These are phyloP conservation scores for Pinus taeda DNA, from an alignment of 75 land plant genomes.

Conservation along the genomic window DNA sequence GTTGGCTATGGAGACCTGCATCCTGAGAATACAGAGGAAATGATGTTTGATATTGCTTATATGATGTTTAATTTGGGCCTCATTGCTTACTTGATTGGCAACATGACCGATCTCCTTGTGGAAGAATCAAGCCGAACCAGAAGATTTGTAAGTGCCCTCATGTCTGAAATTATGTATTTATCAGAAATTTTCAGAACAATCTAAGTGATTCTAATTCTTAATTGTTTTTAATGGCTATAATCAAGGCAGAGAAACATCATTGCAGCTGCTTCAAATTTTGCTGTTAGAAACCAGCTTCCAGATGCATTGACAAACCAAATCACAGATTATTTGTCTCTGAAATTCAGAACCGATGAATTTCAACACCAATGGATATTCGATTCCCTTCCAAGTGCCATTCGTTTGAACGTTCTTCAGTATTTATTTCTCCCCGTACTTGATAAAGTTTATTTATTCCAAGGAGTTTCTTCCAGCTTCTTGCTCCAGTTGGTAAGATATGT, in stretches of 20 bases:
- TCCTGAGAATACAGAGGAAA: constrained; percentile 53
- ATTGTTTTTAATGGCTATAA: too few species aligned
- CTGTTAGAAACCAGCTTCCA: constrained; percentile 61
- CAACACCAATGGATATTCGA: constrained; percentile 67
- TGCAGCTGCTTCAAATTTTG: constrained; percentile 47
- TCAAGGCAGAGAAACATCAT: constrained; percentile 55
- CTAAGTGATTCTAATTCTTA: too few species aligned
- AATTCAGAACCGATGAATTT: constrained; percentile 65
- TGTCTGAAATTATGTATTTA: too few species aligned
- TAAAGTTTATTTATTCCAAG: constrained; percentile 49
- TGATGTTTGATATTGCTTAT: constrained; percentile 37
- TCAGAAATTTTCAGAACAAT: too few species aligned
- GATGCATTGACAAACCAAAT: background rate
- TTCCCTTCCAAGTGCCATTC: constrained; percentile 64
- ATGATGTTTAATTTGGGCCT: constrained; percentile 81
- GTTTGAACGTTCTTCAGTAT: constrained; percentile 64
- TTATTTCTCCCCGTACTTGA: constrained; percentile 55
- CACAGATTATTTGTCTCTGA: constrained; percentile 64
- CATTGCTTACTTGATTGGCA: constrained; percentile 77
- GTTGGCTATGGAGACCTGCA: constrained; percentile 78
- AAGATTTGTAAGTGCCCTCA: constrained; percentile 34
- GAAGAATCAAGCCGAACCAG: constrained; percentile 47
- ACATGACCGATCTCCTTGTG: constrained; percentile 82
- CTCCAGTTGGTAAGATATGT: constrained; percentile 1
- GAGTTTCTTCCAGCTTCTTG: constrained; percentile 1